Conservation (phyloP, 179 eudicot species). For the Amaranthus tricolor region DNA sequence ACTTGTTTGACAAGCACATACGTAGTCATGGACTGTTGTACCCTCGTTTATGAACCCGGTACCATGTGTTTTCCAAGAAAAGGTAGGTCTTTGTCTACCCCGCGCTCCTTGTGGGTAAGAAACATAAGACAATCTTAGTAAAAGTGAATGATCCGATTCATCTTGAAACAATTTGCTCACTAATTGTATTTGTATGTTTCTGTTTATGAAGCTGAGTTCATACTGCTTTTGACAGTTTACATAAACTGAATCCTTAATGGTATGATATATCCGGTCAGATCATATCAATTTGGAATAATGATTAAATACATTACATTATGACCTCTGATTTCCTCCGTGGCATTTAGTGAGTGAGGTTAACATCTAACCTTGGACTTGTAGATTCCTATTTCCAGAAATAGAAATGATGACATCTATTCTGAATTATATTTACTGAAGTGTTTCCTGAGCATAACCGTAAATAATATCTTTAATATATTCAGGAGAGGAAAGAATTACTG, state of each 20-base stretch:
- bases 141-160: neutral
- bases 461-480: conserved; percentile 7
- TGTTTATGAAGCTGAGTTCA: neutral
- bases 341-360: neutral
- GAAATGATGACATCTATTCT: neutral
- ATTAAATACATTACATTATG: neutral
- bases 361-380: neutral
- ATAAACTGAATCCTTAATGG: neutral
- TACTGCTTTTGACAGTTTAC: neutral
- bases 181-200: neutral
- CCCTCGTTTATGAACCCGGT: too few relatives aligned
- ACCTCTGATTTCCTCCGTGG: neutral
- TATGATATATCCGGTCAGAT: neutral
- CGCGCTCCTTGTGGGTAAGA: neutral
- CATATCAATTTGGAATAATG: neutral
- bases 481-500: conserved; percentile 85
- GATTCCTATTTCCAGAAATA: neutral
- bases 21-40: too few relatives aligned
- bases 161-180: neutral
- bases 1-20: too few relatives aligned
- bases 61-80: too few relatives aligned
- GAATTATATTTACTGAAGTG: neutral
- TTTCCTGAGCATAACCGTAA: neutral
- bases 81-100: too few relatives aligned
- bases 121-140: neutral